These are phyloP conservation scores for Amniculicola lignicola DNA, from an alignment of 495 filamentous ascomycete species.

Conservation along the genomic window DNA sequence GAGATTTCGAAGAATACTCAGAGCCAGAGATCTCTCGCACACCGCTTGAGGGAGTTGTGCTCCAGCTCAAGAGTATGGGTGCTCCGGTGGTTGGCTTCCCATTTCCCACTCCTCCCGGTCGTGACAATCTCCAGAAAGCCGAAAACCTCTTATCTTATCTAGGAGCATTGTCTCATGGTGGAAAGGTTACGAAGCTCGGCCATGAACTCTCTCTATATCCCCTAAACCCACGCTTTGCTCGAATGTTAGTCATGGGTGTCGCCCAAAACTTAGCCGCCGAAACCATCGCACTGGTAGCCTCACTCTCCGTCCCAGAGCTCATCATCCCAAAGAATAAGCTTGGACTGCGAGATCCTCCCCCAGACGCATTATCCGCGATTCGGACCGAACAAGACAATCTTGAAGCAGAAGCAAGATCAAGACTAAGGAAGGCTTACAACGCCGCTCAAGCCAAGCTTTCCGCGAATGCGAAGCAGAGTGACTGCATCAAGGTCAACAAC, in stretches of 20 bases:
- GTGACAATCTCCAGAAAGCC: slow-evolving; percentile 73
- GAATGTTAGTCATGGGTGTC: slow-evolving; percentile 85
- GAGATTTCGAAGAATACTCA: slow-evolving; percentile 80
- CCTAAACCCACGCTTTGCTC: slow-evolving; percentile 81
- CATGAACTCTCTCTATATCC: slow-evolving; percentile 82
- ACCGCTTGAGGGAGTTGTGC: slow-evolving; percentile 86
- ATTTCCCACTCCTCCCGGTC: slow-evolving; percentile 91
- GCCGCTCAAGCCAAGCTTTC: slow-evolving; percentile 74
- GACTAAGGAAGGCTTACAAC: slow-evolving; percentile 67
- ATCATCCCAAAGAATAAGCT: slow-evolving; percentile 84
- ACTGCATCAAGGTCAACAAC: slow-evolving; percentile 87
- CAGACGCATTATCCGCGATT: slow-evolving; percentile 39
- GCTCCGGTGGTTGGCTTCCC: slow-evolving; percentile 91
- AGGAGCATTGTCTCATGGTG: slow-evolving; percentile 54
- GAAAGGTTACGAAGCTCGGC: slow-evolving; percentile 75
- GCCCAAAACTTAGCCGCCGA: slow-evolving; percentile 79
- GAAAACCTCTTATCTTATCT: slow-evolving; percentile 72
- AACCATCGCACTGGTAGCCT: slow-evolving; percentile 83
- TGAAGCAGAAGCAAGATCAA: slow-evolving; percentile 63
- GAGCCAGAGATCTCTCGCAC: slow-evolving; percentile 87
- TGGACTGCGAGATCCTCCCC: slow-evolving; percentile 44
- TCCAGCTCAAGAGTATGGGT: slow-evolving; percentile 95
- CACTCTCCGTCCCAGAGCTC: slow-evolving; percentile 80
- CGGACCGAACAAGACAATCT: slow-evolving; percentile 64
- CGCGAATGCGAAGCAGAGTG: slow-evolving; percentile 74